phyloP scores from a whole-genome alignment of 1,284 basidiomycete species.

The Cerrena zonata region DNA sequence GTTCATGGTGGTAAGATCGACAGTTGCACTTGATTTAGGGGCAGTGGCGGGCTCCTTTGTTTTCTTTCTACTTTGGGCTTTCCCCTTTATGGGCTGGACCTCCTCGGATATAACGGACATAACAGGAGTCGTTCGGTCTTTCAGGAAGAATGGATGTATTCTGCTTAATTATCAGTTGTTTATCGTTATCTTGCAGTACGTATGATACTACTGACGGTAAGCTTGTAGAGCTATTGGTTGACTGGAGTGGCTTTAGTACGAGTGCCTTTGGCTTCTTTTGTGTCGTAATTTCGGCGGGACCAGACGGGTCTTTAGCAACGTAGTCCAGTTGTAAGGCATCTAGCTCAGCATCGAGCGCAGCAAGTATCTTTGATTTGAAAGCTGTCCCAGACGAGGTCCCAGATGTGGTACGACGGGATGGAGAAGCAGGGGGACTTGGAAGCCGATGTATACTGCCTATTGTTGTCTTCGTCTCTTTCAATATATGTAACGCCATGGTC shows the following conservation, averaged over 20 bases:
- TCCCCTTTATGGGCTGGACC: neutral
- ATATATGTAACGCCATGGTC: slow-evolving; percentile 11
- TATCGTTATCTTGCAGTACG: neutral
- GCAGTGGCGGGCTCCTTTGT: neutral
- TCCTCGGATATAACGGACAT: neutral
- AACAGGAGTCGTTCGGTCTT: neutral
- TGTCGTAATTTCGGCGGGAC: neutral
- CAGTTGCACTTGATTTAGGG: neutral
- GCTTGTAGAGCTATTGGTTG: neutral
- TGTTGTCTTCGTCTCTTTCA: slow-evolving; percentile 9
- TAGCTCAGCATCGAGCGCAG: slow-evolving; percentile 19
- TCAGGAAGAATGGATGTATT: neutral
- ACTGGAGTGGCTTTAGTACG: neutral
- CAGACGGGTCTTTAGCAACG: neutral
- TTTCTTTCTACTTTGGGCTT: neutral
- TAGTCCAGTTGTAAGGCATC: neutral
- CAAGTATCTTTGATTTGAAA: slow-evolving; percentile 19
- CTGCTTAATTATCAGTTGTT: neutral
- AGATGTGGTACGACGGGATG: neutral
- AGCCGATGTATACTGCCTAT: slow-evolving; percentile 6
- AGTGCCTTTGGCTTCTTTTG: neutral
- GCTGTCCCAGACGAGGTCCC: neutral
- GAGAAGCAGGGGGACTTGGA: neutral
- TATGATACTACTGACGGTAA: neutral
- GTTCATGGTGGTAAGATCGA: neutral